These are phyloP conservation scores for Leptosphaerulina australis DNA, from an alignment of 2,329 filamentous ascomycete species.

Conservation along the genomic window DNA sequence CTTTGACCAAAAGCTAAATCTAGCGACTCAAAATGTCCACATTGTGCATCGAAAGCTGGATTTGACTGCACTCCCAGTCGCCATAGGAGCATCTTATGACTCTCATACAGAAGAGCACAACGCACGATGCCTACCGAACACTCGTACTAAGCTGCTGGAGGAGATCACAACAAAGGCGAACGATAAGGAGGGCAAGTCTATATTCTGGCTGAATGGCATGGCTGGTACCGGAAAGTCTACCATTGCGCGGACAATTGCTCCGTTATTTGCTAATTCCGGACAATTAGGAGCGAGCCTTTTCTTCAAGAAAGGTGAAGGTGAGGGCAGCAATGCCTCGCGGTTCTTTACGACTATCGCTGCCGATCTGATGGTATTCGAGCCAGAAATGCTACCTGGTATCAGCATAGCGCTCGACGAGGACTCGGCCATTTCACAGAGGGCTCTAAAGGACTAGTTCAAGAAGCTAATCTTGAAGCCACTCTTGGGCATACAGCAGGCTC, in stretches of 20 bases:
- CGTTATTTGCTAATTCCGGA: neutral
- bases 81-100: conserved; percentile 25
- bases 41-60: no score
- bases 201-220: conserved; percentile 43
- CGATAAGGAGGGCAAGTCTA: conserved; percentile 18
- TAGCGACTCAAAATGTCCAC: no score
- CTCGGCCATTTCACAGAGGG: conserved; percentile 6
- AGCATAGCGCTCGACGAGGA: conserved; percentile 21
- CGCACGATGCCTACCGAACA: conserved; percentile 30
- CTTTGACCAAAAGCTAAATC: no score
- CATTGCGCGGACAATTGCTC: conserved; percentile 31
- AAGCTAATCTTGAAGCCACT: conserved; percentile 18
- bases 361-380: conserved; percentile 17
- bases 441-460: conserved; percentile 16
- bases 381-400: conserved; percentile 16
- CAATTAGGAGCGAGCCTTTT: conserved; percentile 23
- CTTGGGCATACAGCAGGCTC: neutral
- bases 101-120: conserved; percentile 24
- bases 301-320: conserved; percentile 21
- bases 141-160: conserved; percentile 32
- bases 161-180: conserved; percentile 31
- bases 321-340: conserved; percentile 17
- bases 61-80: conserved; percentile 2
- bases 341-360: conserved; percentile 28
- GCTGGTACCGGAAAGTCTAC: conserved; percentile 20